Evolutionary conservation across 2,329 filamentous ascomycete species (phyloP).

Genomic region (Trichoderma afroharzianum): DNA sequence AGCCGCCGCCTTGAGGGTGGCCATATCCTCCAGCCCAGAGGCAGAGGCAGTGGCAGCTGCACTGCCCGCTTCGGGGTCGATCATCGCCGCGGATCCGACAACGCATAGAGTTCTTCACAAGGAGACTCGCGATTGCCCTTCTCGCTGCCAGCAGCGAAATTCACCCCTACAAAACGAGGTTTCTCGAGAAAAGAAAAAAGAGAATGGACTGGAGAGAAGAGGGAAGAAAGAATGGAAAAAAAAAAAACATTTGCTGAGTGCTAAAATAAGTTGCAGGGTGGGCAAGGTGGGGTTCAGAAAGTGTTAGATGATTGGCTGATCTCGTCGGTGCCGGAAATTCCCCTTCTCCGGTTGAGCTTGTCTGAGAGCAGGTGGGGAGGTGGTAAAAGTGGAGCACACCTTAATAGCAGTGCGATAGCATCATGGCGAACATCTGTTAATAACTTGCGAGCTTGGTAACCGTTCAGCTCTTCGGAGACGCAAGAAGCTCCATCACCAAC

Average conservation of each 20-base stretch:
- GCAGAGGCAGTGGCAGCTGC: not conserved
- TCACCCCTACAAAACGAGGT: not conserved
- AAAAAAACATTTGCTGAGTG: not conserved
- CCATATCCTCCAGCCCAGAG: slow-evolving; percentile 24
- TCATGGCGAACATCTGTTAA: slow-evolving; percentile 12
- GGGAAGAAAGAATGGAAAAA: not conserved
- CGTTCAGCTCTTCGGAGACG: not conserved
- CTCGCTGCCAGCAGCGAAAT: not conserved
- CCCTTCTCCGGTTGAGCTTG: not conserved
- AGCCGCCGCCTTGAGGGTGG: slow-evolving; percentile 21
- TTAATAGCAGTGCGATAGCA: slow-evolving; percentile 2
- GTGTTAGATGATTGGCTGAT: not conserved
- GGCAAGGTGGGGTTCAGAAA: not conserved
- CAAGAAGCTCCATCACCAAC: not conserved
- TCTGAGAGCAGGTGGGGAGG: not conserved
- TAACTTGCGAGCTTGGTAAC: not conserved
- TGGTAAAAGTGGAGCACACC: not conserved
- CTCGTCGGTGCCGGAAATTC: not conserved
- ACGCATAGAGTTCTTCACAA: not conserved
- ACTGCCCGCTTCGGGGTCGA: slow-evolving; percentile 12
- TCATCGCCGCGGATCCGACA: slow-evolving; percentile 8
- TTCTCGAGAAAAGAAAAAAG: not conserved
- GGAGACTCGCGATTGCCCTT: not conserved
- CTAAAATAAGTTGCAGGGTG: not conserved
- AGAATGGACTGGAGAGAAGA: not conserved